Evolutionary conservation across 2,329 filamentous ascomycete genomes (phyloP).

Genomic region (Chalara sp.): DNA sequence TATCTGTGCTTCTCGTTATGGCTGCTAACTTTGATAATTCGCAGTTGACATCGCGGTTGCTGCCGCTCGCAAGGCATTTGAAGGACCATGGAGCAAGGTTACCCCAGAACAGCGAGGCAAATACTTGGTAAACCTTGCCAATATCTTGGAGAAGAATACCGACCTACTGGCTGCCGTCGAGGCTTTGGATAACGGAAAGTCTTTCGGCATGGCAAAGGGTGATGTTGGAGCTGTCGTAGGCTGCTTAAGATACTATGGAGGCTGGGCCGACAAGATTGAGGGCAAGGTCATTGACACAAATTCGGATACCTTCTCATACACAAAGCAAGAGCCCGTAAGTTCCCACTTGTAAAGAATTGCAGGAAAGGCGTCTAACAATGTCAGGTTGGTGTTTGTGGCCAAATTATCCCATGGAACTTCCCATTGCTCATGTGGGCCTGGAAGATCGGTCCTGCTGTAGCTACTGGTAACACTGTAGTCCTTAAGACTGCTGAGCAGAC

Average conservation of each 20-base stretch:
- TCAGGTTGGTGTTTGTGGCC: slow-evolving; percentile 57
- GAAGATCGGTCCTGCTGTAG: slow-evolving; percentile 60
- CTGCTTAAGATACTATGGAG: slow-evolving; percentile 76
- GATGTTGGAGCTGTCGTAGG: slow-evolving; percentile 64
- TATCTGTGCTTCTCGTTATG: no score
- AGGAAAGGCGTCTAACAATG: no score
- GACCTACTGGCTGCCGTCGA: slow-evolving; percentile 76
- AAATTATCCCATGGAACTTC: slow-evolving; percentile 72
- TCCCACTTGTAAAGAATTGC: slow-evolving; percentile 16
- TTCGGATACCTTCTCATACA: slow-evolving; percentile 60
- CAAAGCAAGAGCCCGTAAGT: slow-evolving; percentile 55
- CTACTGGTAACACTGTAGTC: slow-evolving; percentile 52
- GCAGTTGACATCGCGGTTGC: slow-evolving; percentile 64
- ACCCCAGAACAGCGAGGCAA: slow-evolving; percentile 66
- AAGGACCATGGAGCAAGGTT: slow-evolving; percentile 61
- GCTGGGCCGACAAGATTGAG: slow-evolving; percentile 66
- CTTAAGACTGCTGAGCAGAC: slow-evolving; percentile 58
- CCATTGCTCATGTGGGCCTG: slow-evolving; percentile 58
- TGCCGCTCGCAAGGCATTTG: slow-evolving; percentile 80
- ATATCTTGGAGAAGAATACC: slow-evolving; percentile 70
- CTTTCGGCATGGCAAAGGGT: slow-evolving; percentile 66
- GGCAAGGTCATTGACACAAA: slow-evolving; percentile 63
- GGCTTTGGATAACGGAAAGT: slow-evolving; percentile 84
- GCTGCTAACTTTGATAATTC: no score
- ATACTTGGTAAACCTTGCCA: slow-evolving; percentile 68